Conservation (phyloP, 208 protist genomes). For the Vickermania spadyakhi region DNA sequence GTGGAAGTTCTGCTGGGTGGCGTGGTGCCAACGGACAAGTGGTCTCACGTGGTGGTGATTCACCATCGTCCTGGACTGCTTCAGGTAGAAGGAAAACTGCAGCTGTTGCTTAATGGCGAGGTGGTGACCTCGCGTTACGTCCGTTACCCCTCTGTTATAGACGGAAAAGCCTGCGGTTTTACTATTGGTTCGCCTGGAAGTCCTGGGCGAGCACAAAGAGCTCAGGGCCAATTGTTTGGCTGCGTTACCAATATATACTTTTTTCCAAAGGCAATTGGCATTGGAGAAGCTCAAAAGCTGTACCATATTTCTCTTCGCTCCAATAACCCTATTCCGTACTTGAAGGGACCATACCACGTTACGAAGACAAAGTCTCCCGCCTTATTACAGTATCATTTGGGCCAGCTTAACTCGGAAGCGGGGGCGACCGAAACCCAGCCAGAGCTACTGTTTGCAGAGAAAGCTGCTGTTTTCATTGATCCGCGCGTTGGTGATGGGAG, state of each 20-base stretch:
- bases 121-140: background rate
- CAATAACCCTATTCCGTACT: background rate
- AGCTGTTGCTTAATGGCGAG: background rate
- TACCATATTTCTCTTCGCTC: background rate
- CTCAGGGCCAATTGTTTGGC: background rate
- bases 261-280: background rate
- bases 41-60: background rate
- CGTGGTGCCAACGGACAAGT: background rate
- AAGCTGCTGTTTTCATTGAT: slow-evolving; percentile 65
- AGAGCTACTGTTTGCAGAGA: slow-evolving; percentile 25
- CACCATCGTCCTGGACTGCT: background rate
- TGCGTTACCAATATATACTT: background rate
- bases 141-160: background rate
- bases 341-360: background rate
- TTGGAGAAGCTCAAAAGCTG: background rate
- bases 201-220: background rate
- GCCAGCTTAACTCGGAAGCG: background rate
- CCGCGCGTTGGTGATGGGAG: slow-evolving; percentile 58
- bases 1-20: background rate
- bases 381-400: background rate
- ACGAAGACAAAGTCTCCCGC: background rate
- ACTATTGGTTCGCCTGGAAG: background rate
- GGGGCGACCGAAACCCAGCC: background rate
- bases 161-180: background rate
- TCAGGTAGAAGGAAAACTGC: background rate